A percentile compares a stretch with the other conserved stretches of the same genome.
These are phyloP conservation scores for Magnolia changhungtana DNA, from an alignment of 164 flowering plant species.

Conservation along the genomic window DNA sequence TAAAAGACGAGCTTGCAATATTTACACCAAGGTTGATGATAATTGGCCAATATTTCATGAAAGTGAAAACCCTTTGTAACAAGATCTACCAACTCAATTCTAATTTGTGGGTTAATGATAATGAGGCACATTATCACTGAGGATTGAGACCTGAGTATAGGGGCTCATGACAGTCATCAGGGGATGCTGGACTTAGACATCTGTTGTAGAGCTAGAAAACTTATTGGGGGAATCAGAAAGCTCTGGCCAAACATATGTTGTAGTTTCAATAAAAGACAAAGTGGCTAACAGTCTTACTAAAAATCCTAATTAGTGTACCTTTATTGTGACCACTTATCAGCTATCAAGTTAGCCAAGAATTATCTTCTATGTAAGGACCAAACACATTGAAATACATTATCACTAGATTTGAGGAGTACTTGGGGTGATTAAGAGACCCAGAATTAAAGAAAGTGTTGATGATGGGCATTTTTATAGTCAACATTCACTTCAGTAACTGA, in stretches of 20 bases:
- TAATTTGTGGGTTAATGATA: not conserved
- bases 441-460: too few species aligned
- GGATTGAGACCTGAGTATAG: not conserved
- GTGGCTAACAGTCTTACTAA: too few species aligned
- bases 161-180: not conserved
- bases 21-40: constrained; percentile 11
- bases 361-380: too few species aligned
- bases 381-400: too few species aligned
- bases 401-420: too few species aligned
- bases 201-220: not conserved
- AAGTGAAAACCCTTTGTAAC: not conserved
- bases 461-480: too few species aligned
- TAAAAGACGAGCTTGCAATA: constrained; percentile 19
- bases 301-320: too few species aligned
- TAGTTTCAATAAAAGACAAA: too few species aligned
- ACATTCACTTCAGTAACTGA: too few species aligned
- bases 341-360: too few species aligned
- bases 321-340: too few species aligned
- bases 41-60: constrained; percentile 19
- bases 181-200: not conserved
- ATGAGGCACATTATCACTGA: not conserved
- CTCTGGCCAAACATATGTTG: not conserved
- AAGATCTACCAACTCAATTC: not conserved
- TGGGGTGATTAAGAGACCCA: too few species aligned
- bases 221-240: not conserved